These are phyloP conservation scores for Melampsora americana DNA, from an alignment of 1,284 basidiomycete genomes.

Conservation along the genomic window DNA sequence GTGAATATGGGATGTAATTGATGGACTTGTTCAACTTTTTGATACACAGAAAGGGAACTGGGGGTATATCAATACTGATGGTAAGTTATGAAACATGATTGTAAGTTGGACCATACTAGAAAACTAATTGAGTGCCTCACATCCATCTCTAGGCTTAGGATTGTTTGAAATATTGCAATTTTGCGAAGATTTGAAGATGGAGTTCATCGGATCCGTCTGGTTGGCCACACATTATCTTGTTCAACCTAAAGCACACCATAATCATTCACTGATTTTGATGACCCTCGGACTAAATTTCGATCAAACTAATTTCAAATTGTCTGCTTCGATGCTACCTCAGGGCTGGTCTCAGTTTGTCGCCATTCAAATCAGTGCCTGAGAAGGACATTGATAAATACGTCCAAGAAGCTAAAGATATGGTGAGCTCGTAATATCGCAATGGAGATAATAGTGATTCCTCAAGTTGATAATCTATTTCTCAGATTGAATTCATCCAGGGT, in stretches of 20 bases:
- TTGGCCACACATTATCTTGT: not conserved
- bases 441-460: not conserved
- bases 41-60: not conserved
- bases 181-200: not conserved
- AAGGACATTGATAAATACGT: not conserved
- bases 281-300: not conserved
- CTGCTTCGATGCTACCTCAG: not conserved
- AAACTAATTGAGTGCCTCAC: not conserved
- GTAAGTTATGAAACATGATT: not conserved
- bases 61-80: slow-evolving; percentile 1
- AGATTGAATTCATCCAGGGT: not conserved
- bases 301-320: not conserved
- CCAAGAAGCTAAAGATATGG: not conserved
- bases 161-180: not conserved
- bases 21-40: not conserved
- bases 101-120: not conserved
- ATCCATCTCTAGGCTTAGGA: not conserved
- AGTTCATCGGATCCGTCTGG: slow-evolving; percentile 8
- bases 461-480: not conserved
- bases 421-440: not conserved
- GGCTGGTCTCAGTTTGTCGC: slow-evolving; percentile 3
- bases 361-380: not conserved
- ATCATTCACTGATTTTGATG: not conserved
- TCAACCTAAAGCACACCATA: not conserved
- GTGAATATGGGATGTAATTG: not conserved